Percentiles rank a stretch among this genome's conserved stretches.
These are phyloP conservation scores for Leishmania amazonensis DNA, from an alignment of 208 protist genomes.

Conservation along the genomic window DNA sequence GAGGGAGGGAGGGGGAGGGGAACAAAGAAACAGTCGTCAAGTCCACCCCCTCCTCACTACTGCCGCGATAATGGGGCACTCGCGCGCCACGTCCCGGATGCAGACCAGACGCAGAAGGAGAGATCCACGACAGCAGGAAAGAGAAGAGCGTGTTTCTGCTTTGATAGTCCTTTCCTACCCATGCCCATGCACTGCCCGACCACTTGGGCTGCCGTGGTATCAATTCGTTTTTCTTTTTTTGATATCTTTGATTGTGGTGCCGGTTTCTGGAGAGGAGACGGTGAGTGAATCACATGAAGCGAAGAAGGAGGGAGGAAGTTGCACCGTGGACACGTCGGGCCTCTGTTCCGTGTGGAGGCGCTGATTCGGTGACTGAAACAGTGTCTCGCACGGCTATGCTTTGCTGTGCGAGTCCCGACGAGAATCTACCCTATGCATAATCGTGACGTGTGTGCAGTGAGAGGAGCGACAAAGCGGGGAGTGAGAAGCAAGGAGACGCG, in stretches of 20 bases:
- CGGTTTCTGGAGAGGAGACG: neutral
- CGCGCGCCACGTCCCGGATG: too few species aligned
- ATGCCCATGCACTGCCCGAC: neutral
- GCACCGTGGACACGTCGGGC: neutral
- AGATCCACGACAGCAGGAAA: neutral
- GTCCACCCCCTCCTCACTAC: too few species aligned
- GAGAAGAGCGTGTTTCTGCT: neutral
- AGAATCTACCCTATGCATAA: neutral
- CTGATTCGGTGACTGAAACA: neutral
- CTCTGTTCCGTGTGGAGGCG: neutral
- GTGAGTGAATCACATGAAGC: neutral
- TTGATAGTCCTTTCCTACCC: neutral
- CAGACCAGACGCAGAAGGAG: too few species aligned
- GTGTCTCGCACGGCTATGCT: neutral
- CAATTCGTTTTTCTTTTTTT: neutral
- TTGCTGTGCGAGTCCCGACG: neutral
- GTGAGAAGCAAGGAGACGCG: neutral
- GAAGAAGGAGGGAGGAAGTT: neutral
- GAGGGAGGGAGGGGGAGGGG: too few species aligned
- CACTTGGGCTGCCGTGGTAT: neutral
- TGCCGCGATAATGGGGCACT: too few species aligned
- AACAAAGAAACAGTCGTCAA: too few species aligned
- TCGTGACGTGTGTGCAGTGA: neutral
- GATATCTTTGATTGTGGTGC: neutral
- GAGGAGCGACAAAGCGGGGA: neutral